Evolutionary conservation across 805 yeast species (phyloP), one percentile per base, ranked within the genome.

Genomic region (Jamesozyma piceae): DNA sequence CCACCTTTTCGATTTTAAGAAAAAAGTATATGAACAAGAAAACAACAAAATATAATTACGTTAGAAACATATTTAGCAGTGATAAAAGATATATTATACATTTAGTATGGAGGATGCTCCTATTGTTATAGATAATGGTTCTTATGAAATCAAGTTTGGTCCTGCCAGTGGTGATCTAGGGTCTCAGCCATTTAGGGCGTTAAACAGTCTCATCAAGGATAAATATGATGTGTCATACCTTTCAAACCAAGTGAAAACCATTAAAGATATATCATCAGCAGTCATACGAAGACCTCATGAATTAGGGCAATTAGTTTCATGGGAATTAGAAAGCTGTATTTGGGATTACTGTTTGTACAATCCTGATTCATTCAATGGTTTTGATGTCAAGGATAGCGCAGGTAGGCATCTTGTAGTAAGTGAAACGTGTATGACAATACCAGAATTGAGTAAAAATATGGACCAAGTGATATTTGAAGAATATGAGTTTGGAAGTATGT

Each of bases 381-480:
- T 74, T 35, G 70, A 73, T 40, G 53, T 71, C 11, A 65, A 58
- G 35, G 69, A 69, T 15, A 69, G 72, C 1, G 68, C 72, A 37
- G 80, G 75, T 1, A 65, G 75, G 2, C 77, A 82, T 43, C 66
- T 92, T 34, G 69, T 88, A 0, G 69, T 85, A 38, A 79, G 89
- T 2, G 97, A 92, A 54, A 69, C 86, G 4, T 90, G 95, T 20
- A 78, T 82, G 56, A 82, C 87, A 40, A 65, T 90, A 27, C 92
- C 95, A 2, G 81, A 78, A 41, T 69, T 90, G 27, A 83, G 94
- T 30, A 78, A 78, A 51, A 83, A 83, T 60, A 82, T 86, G 14
- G 97, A 92, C 59, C 95, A 88, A 63, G 82, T 92, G 0, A 74
- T 92, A 0, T 90, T 94, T 65, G 99, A 92, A 61, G 97, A 92